Percentiles rank a stretch among this genome's conserved stretches.
phyloP scores from a whole-genome alignment of 495 filamentous ascomycete genomes.

The Penicillium roqueforti region DNA sequence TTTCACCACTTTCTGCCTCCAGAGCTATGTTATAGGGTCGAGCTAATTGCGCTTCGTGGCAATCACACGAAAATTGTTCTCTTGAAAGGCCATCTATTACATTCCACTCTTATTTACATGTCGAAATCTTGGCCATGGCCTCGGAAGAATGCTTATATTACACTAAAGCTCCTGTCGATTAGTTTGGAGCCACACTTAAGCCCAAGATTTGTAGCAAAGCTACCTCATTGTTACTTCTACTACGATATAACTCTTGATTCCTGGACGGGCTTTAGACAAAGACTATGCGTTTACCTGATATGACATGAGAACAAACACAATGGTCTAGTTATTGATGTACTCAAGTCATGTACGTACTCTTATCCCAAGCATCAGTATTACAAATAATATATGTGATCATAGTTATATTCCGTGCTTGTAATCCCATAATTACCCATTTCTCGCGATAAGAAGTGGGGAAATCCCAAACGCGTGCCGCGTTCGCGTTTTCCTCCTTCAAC shows the following conservation, averaged over 20 bases:
- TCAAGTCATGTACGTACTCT: background rate
- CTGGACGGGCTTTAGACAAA: background rate
- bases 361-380: too few relatives aligned
- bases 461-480: constrained; percentile 1
- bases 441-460: constrained; percentile 1
- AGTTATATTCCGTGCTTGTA: too few relatives aligned
- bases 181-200: background rate
- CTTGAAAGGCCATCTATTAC: background rate
- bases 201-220: background rate
- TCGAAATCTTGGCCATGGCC: background rate
- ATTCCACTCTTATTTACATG: too few relatives aligned
- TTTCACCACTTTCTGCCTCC: background rate
- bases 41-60: background rate
- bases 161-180: background rate
- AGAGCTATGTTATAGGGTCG: background rate
- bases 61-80: background rate
- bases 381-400: too few relatives aligned
- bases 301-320: background rate
- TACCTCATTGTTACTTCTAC: background rate
- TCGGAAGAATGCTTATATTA: background rate
- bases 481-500: constrained; percentile 3
- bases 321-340: background rate
- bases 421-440: background rate
- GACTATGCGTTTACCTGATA: background rate
- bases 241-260: background rate